Evolutionary conservation across 257 asterid species (phyloP).

Genomic region (Solanum etuberosum): DNA sequence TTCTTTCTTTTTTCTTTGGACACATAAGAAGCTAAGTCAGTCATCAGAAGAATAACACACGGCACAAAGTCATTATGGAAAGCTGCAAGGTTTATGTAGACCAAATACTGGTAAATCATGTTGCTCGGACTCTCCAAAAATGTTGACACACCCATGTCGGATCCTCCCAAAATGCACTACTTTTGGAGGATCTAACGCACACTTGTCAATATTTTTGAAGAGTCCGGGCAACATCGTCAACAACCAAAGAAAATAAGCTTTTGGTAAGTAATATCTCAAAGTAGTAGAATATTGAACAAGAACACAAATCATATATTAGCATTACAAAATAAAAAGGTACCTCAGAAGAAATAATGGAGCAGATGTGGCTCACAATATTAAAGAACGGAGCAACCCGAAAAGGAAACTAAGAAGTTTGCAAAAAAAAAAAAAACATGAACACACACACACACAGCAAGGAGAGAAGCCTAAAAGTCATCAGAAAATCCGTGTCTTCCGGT

Average conservation of each 20-base stretch:
- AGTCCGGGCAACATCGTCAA: background rate
- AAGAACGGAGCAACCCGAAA: background rate
- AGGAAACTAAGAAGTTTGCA: background rate
- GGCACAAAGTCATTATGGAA: background rate
- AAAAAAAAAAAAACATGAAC: background rate
- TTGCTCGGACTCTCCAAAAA: background rate
- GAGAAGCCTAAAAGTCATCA: background rate
- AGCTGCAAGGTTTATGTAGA: background rate
- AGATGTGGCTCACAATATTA: background rate
- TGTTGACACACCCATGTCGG: background rate
- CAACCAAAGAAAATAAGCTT: background rate
- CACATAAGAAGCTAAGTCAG: background rate
- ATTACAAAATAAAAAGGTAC: background rate
- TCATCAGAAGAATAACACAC: background rate
- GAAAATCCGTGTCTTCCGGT: background rate
- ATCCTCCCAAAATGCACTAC: background rate
- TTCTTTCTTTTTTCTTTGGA: background rate
- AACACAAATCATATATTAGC: background rate
- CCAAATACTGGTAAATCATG: background rate
- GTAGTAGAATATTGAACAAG: background rate
- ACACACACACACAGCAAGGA: background rate
- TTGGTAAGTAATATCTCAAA: background rate
- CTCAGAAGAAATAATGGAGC: background rate
- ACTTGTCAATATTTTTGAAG: background rate
- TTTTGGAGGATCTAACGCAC: background rate